A percentile compares a stretch with the other conserved stretches of the same genome.
Evolutionary conservation across 164 flowering plant species (phyloP).

Genomic region (Warburgia ugandensis): DNA sequence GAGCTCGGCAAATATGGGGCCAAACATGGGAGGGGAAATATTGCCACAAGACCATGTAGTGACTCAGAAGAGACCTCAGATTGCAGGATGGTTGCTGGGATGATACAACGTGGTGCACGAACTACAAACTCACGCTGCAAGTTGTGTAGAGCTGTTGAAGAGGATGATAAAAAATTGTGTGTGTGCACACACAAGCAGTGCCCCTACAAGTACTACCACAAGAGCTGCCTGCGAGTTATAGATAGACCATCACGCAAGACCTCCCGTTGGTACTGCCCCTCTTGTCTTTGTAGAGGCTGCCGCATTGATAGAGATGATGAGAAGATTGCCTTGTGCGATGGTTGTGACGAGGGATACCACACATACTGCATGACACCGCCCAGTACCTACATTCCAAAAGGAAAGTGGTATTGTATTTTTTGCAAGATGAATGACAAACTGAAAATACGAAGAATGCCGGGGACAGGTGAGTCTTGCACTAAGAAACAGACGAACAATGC

Average conservation of each 20-base stretch:
- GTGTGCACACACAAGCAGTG: constrained; percentile 53
- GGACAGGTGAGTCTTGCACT: constrained; percentile 7
- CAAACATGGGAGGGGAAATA: constrained; percentile 1
- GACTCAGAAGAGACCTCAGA: constrained; percentile 37
- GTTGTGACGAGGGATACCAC: constrained; percentile 88
- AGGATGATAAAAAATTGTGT: constrained; percentile 23
- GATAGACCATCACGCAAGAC: constrained; percentile 25
- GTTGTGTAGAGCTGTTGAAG: constrained; percentile 35
- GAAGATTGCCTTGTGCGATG: constrained; percentile 70
- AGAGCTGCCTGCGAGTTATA: constrained; percentile 49
- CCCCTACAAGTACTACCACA: constrained; percentile 51
- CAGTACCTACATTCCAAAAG: constrained; percentile 41
- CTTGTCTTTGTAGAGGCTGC: constrained; percentile 82
- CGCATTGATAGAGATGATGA: constrained; percentile 68
- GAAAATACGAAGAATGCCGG: constrained; percentile 10
- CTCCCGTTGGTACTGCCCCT: constrained; percentile 82
- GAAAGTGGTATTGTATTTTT: constrained; percentile 70
- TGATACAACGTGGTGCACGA: no score
- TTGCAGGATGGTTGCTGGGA: no score
- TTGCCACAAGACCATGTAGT: constrained; percentile 13
- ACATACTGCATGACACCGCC: constrained; percentile 73
- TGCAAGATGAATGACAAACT: constrained; percentile 40
- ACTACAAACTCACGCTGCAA: constrained; percentile 35
- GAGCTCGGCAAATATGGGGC: constrained; percentile 12
- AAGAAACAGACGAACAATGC: background rate